Evolutionary conservation across 1,139 yeast species (phyloP), one percentile per base, ranked within the genome.

Genomic region (Pneumocystis jirovecii): DNA sequence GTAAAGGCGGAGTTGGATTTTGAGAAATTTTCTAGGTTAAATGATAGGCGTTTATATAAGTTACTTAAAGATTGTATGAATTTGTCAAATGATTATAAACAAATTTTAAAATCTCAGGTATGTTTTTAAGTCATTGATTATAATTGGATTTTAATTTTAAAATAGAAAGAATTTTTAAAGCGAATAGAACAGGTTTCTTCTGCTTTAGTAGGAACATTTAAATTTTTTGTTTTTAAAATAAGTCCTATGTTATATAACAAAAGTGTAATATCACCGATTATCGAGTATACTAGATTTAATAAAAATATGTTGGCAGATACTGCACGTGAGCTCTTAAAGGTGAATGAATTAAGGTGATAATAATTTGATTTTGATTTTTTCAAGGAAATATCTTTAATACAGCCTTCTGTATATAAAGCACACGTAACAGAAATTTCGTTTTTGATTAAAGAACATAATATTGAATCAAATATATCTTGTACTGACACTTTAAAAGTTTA

Each of bases 381-480:
- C 40, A 84, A 83, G 68, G 79, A 82, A 59, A 81, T 89, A 7
- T 85, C 96, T 0, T 71, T 75, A 2, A 78, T 81, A 2, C 78
- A 82, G 62, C 96, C 96, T 0, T 81, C 81, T 21, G 83, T 86
- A 0, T 81, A 89, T 73, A 82, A 82, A 70, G 80, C 81, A 60
- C 87, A 87, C 71, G 77, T 86, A 3, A 76, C 78, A 15, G 80
- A 80, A 10, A 76, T 89, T 65, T 39, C 40, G 29, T 60, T 39
- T 60, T 39, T 39, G 31, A 42, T 42, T 25, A 60, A 60, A 31
- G 44, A 39, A 39, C 45, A 60, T 21, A 40, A 60, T 60, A 39
- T 21, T 39, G 17, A 39, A 31, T 39, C 61, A 15, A 60, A 12
- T 31, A 21, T 42, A 39, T 39, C 70, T 34, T 42, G 64, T 12